Base-by-base conservation (phyloP, 441 rosid species). In the Syzygium syzygioides region DNA sequence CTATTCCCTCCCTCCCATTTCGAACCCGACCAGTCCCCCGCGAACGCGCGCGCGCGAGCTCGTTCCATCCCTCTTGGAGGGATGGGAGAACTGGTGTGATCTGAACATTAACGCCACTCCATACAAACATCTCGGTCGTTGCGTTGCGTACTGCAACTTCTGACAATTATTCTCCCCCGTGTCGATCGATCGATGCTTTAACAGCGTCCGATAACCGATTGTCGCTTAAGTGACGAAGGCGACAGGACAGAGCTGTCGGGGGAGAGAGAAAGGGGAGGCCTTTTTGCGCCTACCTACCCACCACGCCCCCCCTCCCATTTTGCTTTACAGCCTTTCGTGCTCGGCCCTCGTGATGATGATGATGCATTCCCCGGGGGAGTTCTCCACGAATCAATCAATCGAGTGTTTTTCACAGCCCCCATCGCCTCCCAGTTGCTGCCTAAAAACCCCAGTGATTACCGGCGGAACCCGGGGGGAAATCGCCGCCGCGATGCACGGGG, bases 21-120 rank as follows among this genome's bases (percentile, higher is more conserved):
- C 32, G 17, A 6, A 13, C 32, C 66, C 66, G 2, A 3, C 28
- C 0, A 28, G 6, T 60, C 66, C 9, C 9, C 79, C 26, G 25
- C 4, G 7, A 68, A 19, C 5, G 5, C 79, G 25, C 5, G 5
- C 79, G 25, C 79, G 14, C 79, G 10, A 34, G 19, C 19, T 4
- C 26, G 19, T 34, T 23, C 15, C 28, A 2, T 23, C 80, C 30
- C 7, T 11, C 64, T 55, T 1, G 20, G 18, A 55, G 13, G 37
- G 25, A 19, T 4, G 26, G 37, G 6, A 4, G 28, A 41, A 7
- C 6, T 3, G 83, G 83, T 23, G 3, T 6, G 13, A 76, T 23
- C 41, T 0, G 17, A 41, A 12, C 9, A 12, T 2, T 0, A 13
- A 14, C 17, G 7, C 28, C 53, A 2, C 7, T 41, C 83, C n/a